Evolutionary conservation across 371 early-diverging fungal species (phyloP).

Genomic region (Ordospora pajunii): DNA sequence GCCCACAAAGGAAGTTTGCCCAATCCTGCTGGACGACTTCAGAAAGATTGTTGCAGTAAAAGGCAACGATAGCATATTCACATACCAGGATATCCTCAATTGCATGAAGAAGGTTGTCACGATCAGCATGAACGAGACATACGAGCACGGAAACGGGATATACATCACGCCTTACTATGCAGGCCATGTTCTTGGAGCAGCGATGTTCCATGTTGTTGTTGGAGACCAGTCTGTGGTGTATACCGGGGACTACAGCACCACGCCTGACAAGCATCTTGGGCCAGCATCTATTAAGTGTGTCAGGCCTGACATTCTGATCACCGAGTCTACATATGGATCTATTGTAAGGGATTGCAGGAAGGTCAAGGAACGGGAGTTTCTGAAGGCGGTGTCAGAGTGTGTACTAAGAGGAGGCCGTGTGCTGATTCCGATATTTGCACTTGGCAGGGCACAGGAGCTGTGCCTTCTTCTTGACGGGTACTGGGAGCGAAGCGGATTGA

Average conservation of each 20-base stretch:
- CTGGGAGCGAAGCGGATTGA: conserved; percentile 78
- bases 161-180: conserved; percentile 78
- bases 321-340: conserved; percentile 87
- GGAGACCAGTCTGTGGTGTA: conserved; percentile 68
- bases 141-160: conserved; percentile 54
- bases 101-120: conserved; percentile 80
- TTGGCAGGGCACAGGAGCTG: conserved; percentile 86
- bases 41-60: conserved; percentile 71
- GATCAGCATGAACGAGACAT: conserved; percentile 66
- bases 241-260: conserved; percentile 93
- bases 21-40: conserved; percentile 78
- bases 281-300: conserved; percentile 80
- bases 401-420: conserved; percentile 77
- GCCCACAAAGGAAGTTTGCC: conserved; percentile 83
- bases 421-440: conserved; percentile 82
- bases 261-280: conserved; percentile 82
- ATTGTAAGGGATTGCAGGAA: conserved; percentile 81
- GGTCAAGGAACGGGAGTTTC: conserved; percentile 76
- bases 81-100: conserved; percentile 67
- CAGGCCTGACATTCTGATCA: conserved; percentile 76
- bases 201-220: conserved; percentile 74
- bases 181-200: conserved; percentile 92
- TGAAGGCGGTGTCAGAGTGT: conserved; percentile 76
- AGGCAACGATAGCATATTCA: conserved; percentile 62
- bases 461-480: conserved; percentile 81